These are phyloP conservation scores for Ensete glaucum DNA, from an alignment of 176 grass and related monocot species.

Conservation along the genomic window DNA sequence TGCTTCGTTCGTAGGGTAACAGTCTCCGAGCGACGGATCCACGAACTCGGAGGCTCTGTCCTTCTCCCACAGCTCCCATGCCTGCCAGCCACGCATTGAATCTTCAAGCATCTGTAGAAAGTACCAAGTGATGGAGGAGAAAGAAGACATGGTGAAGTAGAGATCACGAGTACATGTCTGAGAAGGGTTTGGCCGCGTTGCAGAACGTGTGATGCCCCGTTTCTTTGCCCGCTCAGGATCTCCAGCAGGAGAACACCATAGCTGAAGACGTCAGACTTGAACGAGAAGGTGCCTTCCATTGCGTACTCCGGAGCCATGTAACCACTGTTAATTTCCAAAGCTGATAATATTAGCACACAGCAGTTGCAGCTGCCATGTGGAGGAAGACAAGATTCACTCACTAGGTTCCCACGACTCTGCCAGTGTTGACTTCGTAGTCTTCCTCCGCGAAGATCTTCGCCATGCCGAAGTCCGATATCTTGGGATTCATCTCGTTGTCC, in stretches of 20 bases:
- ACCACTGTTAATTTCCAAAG: slow-evolving; percentile 31
- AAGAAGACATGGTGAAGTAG: no score
- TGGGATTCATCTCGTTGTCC: slow-evolving; percentile 90
- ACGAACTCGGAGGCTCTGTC: slow-evolving; percentile 57
- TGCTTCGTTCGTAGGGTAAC: slow-evolving; percentile 33
- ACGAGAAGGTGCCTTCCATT: slow-evolving; percentile 70
- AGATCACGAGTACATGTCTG: slow-evolving; percentile 30
- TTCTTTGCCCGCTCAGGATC: slow-evolving; percentile 75
- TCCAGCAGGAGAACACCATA: slow-evolving; percentile 79
- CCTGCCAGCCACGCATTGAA: slow-evolving; percentile 26
- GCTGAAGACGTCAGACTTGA: slow-evolving; percentile 91
- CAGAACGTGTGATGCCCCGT: slow-evolving; percentile 53
- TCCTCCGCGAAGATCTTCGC: slow-evolving; percentile 72
- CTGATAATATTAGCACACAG: no score
- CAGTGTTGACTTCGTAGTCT: slow-evolving; percentile 48
- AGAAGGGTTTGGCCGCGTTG: slow-evolving; percentile 51
- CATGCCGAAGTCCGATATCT: slow-evolving; percentile 98
- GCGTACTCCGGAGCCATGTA: slow-evolving; percentile 92
- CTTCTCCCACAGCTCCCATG: slow-evolving; percentile 59
- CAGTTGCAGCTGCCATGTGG: no score
- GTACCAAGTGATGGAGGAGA: no score
- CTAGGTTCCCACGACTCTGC: slow-evolving; percentile 69
- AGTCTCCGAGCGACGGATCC: slow-evolving; percentile 39
- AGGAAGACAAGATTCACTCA: slow-evolving; percentile 21
- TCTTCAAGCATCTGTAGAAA: no score